Percentiles rank a stretch among this genome's conserved stretches.
Evolutionary conservation across 176 grass and related monocot species (phyloP).

Genomic region (Triticum turgidum): DNA sequence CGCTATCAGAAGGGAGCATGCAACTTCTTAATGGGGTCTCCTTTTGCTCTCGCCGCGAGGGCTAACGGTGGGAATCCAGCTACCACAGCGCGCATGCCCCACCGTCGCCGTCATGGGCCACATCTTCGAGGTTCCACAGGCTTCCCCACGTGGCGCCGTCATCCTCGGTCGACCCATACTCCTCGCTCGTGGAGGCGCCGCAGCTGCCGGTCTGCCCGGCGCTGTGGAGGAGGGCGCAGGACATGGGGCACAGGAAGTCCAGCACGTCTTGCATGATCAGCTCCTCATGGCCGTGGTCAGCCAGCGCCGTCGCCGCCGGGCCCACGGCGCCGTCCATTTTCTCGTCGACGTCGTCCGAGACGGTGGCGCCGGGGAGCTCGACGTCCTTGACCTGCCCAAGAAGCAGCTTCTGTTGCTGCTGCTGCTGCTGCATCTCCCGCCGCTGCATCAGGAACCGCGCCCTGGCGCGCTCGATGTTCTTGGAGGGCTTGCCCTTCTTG

Average conservation of each 20-base stretch:
- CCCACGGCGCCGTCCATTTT: not conserved
- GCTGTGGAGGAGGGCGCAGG: conserved; percentile 40
- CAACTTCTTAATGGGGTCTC: not conserved
- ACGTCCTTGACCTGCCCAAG: not conserved
- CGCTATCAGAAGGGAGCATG: not conserved
- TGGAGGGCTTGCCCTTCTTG: conserved; percentile 83
- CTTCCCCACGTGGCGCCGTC: conserved; percentile 72
- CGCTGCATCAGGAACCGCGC: conserved; percentile 58
- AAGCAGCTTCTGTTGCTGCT: conserved; percentile 25
- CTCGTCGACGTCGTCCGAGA: not conserved
- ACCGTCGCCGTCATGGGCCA: conserved; percentile 7
- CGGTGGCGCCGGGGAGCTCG: not conserved
- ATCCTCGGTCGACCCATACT: conserved; percentile 55
- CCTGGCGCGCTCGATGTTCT: conserved; percentile 75
- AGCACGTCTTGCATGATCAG: conserved; percentile 48
- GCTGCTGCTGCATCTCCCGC: conserved; percentile 38
- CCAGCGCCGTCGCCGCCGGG: not conserved
- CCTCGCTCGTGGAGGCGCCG: conserved; percentile 49
- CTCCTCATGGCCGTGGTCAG: conserved; percentile 4
- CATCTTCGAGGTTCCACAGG: conserved; percentile 84
- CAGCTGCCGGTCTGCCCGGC: conserved; percentile 26
- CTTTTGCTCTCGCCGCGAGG: not conserved
- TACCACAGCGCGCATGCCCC: conserved; percentile 33
- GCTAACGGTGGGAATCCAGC: not conserved
- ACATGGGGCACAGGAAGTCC: conserved; percentile 53